A percentile compares a stretch with the other conserved stretches of the same genome.
Evolutionary conservation across 1,284 basidiomycete species (phyloP).

Genomic region (Irpex rosettiformis): DNA sequence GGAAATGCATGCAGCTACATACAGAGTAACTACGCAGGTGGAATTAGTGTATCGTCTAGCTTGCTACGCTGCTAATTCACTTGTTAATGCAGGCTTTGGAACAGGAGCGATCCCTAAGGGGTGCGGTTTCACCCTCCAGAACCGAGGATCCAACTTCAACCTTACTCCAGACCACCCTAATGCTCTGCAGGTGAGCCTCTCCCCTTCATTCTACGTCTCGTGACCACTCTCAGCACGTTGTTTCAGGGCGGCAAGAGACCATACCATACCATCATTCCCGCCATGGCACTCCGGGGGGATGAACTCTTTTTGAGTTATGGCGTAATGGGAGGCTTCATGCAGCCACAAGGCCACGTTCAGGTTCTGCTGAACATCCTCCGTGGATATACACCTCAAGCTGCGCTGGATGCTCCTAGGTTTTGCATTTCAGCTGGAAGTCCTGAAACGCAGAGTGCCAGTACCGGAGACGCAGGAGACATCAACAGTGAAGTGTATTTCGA

Average conservation of each 20-base stretch:
- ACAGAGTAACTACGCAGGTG: constrained; percentile 84
- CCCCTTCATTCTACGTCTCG: background rate
- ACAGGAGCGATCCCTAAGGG: constrained; percentile 87
- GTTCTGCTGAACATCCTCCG: constrained; percentile 90
- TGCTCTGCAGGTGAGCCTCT: constrained; percentile 49
- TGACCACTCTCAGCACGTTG: background rate
- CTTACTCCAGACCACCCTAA: constrained; percentile 84
- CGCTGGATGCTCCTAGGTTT: constrained; percentile 93
- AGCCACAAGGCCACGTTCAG: constrained; percentile 92
- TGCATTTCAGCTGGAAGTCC: constrained; percentile 87
- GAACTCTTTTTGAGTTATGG: constrained; percentile 89
- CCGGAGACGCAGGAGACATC: constrained; percentile 57
- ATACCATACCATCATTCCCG: constrained; percentile 96
- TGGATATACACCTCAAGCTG: constrained; percentile 80
- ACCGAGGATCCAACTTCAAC: constrained; percentile 85
- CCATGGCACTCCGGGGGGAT: constrained; percentile 77
- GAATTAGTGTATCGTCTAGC: background rate
- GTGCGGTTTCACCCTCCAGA: constrained; percentile 95
- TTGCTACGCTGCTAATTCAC: constrained; percentile 1
- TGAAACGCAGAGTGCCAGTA: constrained; percentile 48
- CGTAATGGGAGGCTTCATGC: constrained; percentile 97
- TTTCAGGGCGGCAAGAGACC: constrained; percentile 79
- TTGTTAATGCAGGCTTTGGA: constrained; percentile 55
- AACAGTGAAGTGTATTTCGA: constrained; percentile 88
- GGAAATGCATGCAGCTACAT: constrained; percentile 96